Base-by-base conservation (phyloP, 345 rosid species). In the Firmiana major region DNA sequence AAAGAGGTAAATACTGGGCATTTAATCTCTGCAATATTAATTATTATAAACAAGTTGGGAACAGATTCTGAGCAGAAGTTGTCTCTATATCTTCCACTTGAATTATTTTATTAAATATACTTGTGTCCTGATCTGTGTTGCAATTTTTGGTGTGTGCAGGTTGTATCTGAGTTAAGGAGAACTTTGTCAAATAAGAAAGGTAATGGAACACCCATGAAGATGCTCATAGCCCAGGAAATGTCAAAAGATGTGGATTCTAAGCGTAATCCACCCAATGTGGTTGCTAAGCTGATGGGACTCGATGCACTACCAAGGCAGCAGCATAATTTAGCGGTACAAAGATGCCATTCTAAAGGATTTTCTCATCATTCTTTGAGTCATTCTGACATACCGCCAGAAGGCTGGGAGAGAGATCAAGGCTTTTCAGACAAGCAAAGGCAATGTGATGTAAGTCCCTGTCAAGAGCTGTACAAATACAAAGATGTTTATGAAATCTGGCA, bases 211-310 rank as follows among this genome's bases (percentile, higher is more conserved):
- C 93, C 95, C 16, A 92, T 91, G 87, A 96, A 94, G 90, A 88
- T 85, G 66, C 92, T 96, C 69, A 86, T 94, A 66, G 97, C 92
- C 51, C 90, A 85, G 79, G 97, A 94, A 84, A 87, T 93, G 97
- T 88, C 91, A 19, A 93, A 87, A 86, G 97, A 96, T 75, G 85
- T 83, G 19, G 90, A 87, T 68, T 79, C 83, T 77, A 87, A 82
- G 68, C 89, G 81, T 64, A 86, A 81, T 77, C 81, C 88, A 46
- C 87, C 97, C 42, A 94, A 92, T 83, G 81, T 97, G 78, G 92
- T 97, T 75, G 99, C 98, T 78, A 94, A 92, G 90, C 83, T 97
- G 81, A 97, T 97, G 99, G 98, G 99, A 64, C 95, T 97, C 58
- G 99, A 97, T 67, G 72, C 97, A 77, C 85, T 94, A 24, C 97